Evolutionary conservation across 164 flowering plant species (phyloP).

Genomic region (Buxus sempervirens): DNA sequence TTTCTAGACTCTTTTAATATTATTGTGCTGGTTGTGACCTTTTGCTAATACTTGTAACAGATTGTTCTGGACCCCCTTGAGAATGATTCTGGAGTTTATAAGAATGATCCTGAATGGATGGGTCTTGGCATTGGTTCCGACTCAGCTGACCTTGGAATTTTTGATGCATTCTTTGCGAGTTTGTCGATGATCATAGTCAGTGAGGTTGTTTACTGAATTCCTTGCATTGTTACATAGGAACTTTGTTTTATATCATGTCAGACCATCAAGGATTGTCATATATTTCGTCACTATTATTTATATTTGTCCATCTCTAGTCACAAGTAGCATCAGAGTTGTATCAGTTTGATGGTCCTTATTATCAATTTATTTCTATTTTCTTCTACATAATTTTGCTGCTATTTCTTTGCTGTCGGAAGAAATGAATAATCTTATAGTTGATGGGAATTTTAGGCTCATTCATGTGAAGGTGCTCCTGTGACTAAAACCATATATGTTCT

Average conservation of each 20-base stretch:
- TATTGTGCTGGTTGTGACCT: no score
- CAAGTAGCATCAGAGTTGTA: background rate
- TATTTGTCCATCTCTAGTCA: background rate
- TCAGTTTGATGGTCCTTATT: background rate
- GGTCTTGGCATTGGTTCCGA: conserved; percentile 57
- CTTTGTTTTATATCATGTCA: background rate
- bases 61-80: conserved; percentile 33
- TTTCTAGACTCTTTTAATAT: no score
- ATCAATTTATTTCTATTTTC: background rate
- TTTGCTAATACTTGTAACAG: conserved; percentile 29
- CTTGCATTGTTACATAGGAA: background rate
- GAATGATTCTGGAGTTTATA: conserved; percentile 9
- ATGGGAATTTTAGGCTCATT: background rate
- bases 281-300: background rate
- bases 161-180: conserved; percentile 91
- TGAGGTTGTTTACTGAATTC: conserved; percentile 53
- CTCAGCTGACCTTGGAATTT: conserved; percentile 62
- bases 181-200: conserved; percentile 92
- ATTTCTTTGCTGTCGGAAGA: background rate
- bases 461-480: background rate
- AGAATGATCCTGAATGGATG: background rate
- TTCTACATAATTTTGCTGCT: background rate
- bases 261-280: background rate
- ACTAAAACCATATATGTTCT: background rate
- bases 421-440: background rate